A percentile compares a stretch with the other conserved stretches of the same genome.
phyloP scores from a whole-genome alignment of 1,284 basidiomycete species.

The Boletus hoseneyae region DNA sequence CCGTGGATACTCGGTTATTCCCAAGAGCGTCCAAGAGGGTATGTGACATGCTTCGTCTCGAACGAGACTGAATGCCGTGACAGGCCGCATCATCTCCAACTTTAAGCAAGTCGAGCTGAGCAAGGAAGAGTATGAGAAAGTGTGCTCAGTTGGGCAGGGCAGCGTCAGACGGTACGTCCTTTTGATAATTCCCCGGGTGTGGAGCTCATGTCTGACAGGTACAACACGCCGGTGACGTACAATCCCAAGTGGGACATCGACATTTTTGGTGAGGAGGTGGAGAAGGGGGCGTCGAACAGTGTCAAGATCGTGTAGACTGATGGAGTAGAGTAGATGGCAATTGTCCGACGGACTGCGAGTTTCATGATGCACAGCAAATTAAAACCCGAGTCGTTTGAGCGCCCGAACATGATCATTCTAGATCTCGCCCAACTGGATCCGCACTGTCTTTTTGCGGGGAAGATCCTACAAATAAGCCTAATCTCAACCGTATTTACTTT shows the following conservation, averaged over 20 bases:
- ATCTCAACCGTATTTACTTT: not conserved
- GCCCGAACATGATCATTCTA: not conserved
- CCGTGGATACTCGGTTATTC: slow-evolving; percentile 67
- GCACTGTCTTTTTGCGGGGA: slow-evolving; percentile 20
- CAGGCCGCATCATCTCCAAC: slow-evolving; percentile 62
- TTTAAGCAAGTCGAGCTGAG: slow-evolving; percentile 65
- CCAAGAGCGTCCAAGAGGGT: slow-evolving; percentile 63
- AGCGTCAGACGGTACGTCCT: slow-evolving; percentile 46
- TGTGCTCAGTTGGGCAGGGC: slow-evolving; percentile 52
- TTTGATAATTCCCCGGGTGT: not conserved
- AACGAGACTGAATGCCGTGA: not conserved
- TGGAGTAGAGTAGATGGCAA: too few relatives aligned
- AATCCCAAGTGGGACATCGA: slow-evolving; percentile 64
- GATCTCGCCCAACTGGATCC: not conserved
- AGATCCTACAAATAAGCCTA: slow-evolving; percentile 17
- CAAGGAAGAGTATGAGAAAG: slow-evolving; percentile 58
- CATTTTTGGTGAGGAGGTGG: slow-evolving; percentile 61
- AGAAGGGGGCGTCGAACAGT: slow-evolving; percentile 47
- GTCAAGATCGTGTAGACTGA: slow-evolving; percentile 40
- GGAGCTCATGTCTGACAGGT: slow-evolving; percentile 34
- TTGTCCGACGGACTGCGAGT: not conserved
- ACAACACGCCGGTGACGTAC: slow-evolving; percentile 66
- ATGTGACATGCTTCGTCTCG: slow-evolving; percentile 1
- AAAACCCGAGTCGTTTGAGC: not conserved
- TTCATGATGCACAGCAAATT: not conserved